phyloP scores from a whole-genome alignment of 768 basidiomycete genomes.

The Termitomyces sp. region DNA sequence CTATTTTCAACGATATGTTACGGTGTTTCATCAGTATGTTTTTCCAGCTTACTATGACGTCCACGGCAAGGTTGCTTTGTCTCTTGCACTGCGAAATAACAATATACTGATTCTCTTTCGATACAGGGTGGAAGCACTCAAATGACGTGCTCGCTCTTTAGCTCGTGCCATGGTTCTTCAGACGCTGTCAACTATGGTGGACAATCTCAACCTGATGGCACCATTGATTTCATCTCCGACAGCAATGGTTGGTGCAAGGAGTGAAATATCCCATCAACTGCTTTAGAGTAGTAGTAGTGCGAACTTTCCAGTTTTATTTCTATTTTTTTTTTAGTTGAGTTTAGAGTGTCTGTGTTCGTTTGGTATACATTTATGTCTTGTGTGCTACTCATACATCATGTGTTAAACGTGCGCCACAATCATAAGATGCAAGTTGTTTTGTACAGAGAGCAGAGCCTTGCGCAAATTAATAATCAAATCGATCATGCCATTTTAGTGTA shows the following conservation, averaged over 20 bases:
- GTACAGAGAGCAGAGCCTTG: not conserved
- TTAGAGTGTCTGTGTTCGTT: not conserved
- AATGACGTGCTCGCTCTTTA: constrained; percentile 38
- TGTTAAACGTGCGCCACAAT: not conserved
- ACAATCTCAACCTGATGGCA: constrained; percentile 36
- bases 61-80: constrained; percentile 32
- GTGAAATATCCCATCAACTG: not conserved
- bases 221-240: constrained; percentile 31
- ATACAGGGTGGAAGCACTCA: constrained; percentile 33
- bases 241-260: constrained; percentile 38
- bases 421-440: not conserved
- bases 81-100: constrained; percentile 3
- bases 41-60: constrained; percentile 37
- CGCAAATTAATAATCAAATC: not conserved
- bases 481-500: not conserved
- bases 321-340: no score
- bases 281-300: not conserved
- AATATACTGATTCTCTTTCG: not conserved
- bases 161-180: constrained; percentile 26
- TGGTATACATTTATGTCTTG: not conserved
- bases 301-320: no score
- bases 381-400: not conserved
- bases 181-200: constrained; percentile 36
- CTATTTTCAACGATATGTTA: not conserved
- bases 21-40: not conserved